These are phyloP conservation scores for Puccinia hordei DNA, from an alignment of 1,284 basidiomycete genomes.

Conservation along the genomic window DNA sequence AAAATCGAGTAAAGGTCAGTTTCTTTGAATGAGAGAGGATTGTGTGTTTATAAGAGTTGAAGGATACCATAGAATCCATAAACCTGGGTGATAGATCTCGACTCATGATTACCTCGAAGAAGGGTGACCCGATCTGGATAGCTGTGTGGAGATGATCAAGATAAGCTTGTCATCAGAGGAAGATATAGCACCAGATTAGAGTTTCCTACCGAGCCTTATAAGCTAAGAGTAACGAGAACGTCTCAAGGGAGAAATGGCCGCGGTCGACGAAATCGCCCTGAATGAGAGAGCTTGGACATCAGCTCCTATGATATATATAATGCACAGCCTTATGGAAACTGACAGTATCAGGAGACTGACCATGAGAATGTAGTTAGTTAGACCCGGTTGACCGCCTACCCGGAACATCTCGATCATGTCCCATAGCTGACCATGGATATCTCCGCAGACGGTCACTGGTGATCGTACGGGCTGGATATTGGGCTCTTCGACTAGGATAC, in stretches of 20 bases:
- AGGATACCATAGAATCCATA: conserved; percentile 91
- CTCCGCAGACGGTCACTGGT: conserved; percentile 89
- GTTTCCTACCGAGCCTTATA: conserved; percentile 77
- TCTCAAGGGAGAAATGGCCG: conserved; percentile 95
- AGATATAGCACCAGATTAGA: background rate
- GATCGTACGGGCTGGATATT: conserved; percentile 91
- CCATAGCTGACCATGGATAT: conserved; percentile 96
- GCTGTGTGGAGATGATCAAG: conserved; percentile 61
- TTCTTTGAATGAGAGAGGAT: background rate
- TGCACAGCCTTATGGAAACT: background rate
- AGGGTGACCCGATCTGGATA: conserved; percentile 91
- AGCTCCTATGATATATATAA: background rate
- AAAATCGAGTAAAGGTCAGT: conserved; percentile 21
- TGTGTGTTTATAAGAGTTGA: background rate
- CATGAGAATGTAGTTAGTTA: conserved; percentile 97
- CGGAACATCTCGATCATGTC: conserved; percentile 85
- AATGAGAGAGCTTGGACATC: background rate
- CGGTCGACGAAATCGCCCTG: conserved; percentile 97
- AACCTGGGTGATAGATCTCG: conserved; percentile 93
- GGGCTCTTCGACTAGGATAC: conserved; percentile 86
- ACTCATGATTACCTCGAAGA: conserved; percentile 91
- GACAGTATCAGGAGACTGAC: conserved; percentile 62
- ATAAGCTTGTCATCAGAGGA: background rate
- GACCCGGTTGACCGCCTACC: conserved; percentile 82
- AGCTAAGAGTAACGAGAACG: conserved; percentile 82